Base-by-base conservation (phyloP, 2,329 filamentous ascomycete genomes). In the Colletotrichum tamarilloi region DNA sequence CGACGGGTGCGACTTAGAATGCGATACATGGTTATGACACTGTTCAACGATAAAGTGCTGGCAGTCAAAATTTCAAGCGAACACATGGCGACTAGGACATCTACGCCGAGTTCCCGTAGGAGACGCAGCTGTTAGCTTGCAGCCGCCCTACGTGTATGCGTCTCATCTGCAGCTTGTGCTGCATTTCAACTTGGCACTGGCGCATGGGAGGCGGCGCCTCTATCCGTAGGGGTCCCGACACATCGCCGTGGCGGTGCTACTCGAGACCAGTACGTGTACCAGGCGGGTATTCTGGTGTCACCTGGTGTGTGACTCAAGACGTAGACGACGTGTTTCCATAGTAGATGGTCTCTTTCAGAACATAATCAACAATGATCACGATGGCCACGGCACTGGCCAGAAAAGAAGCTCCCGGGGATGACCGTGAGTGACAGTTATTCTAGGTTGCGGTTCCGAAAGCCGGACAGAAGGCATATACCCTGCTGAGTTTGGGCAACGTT, bases 121-220 rank as follows among this genome's bases (percentile, higher is more conserved):
- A 72, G 69, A 59, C 59, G 66, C 65, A 64, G 30, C 24, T 59
- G 59, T 58, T 46, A 63, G 69, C 59, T 64, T 64, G 69, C 69
- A 69, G 65, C 66, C 60, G 65, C 69, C 69, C 66, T 69, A 69
- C 69, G 69, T 69, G 59, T 42, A 64, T 59, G 65, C 69, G 69
- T 72, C 69, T 72, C 55, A 72, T 64, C 69, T 64, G 69, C 66
- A 69, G 66, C 66, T 69, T 30, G 38, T 55, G 57, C 58, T 28
- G 59, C 53, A 59, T 32, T 59, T 68, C 38, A 59, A 62, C 69
- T 60, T 30, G 58, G 52, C n/a, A 35, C 26, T 62, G 53, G 53
- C 69, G 69, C 66, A 55, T 72, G 69, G 46, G 32, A 59, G 53
- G 46, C 32, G 35, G 24, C 14, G 26, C 35, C 53, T 69, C 53